These are phyloP conservation scores for Penicillium tannophilum DNA, from an alignment of 495 filamentous ascomycete genomes.

Conservation along the genomic window DNA sequence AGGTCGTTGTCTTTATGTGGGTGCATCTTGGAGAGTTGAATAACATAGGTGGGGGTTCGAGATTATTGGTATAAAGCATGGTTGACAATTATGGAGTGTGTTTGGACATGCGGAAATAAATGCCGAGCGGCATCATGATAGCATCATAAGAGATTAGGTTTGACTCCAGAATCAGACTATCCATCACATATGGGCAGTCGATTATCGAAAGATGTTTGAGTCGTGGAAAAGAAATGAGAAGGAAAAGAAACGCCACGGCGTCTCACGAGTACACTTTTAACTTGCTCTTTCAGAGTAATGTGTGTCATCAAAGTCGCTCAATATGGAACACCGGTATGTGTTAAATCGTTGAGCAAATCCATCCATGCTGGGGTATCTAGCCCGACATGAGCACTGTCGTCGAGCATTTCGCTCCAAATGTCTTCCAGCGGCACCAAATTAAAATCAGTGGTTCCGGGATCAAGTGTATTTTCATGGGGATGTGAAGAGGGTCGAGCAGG, in stretches of 20 bases:
- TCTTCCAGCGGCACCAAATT: slow-evolving; percentile 29
- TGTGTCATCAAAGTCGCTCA: not conserved
- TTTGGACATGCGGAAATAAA: not conserved
- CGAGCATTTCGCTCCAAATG: slow-evolving; percentile 40
- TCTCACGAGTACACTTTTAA: too few relatives aligned
- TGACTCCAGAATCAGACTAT: not conserved
- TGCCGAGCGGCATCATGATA: not conserved
- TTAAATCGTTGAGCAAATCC: slow-evolving; percentile 37
- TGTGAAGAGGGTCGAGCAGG: too few relatives aligned
- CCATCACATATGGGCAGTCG: not conserved
- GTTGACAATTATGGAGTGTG: not conserved
- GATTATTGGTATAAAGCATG: too few relatives aligned
- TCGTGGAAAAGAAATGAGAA: too few relatives aligned
- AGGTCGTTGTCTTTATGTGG: slow-evolving; percentile 28
- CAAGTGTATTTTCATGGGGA: not conserved
- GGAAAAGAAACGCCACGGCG: too few relatives aligned
- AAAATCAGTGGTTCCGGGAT: not conserved
- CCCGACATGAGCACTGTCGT: slow-evolving; percentile 28
- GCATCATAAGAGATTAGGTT: not conserved
- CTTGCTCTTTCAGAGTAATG: too few relatives aligned
- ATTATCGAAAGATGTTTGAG: too few relatives aligned
- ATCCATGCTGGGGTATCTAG: slow-evolving; percentile 35
- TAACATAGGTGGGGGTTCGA: too few relatives aligned
- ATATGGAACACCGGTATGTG: slow-evolving; percentile 1
- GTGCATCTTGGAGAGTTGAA: not conserved